Base-by-base conservation (phyloP, 1,284 basidiomycete species). In the Inonotus hispidus region DNA sequence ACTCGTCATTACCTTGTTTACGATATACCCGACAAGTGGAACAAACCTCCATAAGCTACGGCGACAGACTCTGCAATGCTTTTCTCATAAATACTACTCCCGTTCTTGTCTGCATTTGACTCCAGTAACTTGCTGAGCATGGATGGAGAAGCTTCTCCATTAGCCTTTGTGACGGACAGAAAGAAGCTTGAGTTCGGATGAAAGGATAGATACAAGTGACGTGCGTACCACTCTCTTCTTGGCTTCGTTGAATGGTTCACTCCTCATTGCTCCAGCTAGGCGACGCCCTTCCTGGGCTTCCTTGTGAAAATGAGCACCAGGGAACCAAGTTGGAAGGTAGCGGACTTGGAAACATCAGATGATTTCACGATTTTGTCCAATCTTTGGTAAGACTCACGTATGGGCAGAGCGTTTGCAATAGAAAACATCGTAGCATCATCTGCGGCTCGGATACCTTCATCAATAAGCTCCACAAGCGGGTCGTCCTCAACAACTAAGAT, bases 211-310 rank as follows among this genome's bases (percentile, higher is more conserved):
- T n/a, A n/a, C n/a, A n/a, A n/a, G n/a, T n/a, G n/a, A n/a, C n/a
- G 45, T 39, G 53, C 55, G 27, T 25, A 64, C 64, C 11, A 58
- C 57, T 35, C 25, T 50, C 3, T 41, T 29, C 27, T 66, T 59
- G 1, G 58, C 53, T 49, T 60, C 41, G 8, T 53, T 21, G 29
- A 41, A 53, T 10, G 62, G 62, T 41, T 52, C 39, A 27, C 50
- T 27, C 25, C 13, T 35, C 47, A 62, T 63, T 25, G 13, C 56
- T 45, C 5, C 38, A 8, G 55, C 46, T 8, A 43, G 38, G 16
- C 38, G 21, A 74, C 66, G 80, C 74, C 16, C 85, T 83, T 53
- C 72, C 72, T n/a, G 81, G 77, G 45, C 81, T 80, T 78, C 83
- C 77, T 45, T 81, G 75, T n/a, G 73, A 66, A 55, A 86, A 3